Base-by-base conservation (phyloP, 805 yeast genomes). In the Jamesozyma lodderae region DNA sequence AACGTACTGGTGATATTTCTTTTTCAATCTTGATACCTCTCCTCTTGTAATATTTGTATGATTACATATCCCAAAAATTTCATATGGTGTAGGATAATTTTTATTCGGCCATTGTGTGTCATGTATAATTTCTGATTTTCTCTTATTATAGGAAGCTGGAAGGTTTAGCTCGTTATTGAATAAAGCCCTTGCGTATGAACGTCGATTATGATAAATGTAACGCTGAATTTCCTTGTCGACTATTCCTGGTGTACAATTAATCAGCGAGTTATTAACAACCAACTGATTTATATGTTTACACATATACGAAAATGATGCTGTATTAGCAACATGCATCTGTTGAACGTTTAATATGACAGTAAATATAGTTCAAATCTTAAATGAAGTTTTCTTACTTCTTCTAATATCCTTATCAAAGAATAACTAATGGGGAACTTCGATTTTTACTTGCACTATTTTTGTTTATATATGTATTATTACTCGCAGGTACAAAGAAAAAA, bases 61-160 rank as follows among this genome's bases (percentile, higher is more conserved):
- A 2, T 56, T 45, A 18, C 20, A 10, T 3, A 74, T 52, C 4
- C 72, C 70, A 41, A 86, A 72, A 3, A 87, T 69, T 24, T 83
- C 86, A 51, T 80, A 80, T 0, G 95, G 95, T 0, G 79, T 62
- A 0, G 94, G 87, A 25, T 65, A 51, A 11, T 55, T 54, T 3
- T 62, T 47, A 1, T 55, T 55, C 3, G 95, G 94, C 87, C 87
- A 81, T 16, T 21, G 28, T 19, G 53, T 49, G 24, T 43, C 45
- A 16, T 30, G 30, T 16, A 29, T 35, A 28, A 24, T 33, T 18
- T 7, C 15, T 7, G 11, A 25, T 6, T 18, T 23, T 15, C 15
- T 19, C 9, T 13, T 11, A 16, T 21, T 8, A 18, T 23, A 9
- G n/a, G n/a, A n/a, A n/a, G n/a, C n/a, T n/a, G n/a, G n/a, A 6